A percentile compares a stretch with the other conserved stretches of the same genome.
These are phyloP conservation scores for Candida gigantensis DNA, from an alignment of 1,139 yeast species.

Conservation along the genomic window DNA sequence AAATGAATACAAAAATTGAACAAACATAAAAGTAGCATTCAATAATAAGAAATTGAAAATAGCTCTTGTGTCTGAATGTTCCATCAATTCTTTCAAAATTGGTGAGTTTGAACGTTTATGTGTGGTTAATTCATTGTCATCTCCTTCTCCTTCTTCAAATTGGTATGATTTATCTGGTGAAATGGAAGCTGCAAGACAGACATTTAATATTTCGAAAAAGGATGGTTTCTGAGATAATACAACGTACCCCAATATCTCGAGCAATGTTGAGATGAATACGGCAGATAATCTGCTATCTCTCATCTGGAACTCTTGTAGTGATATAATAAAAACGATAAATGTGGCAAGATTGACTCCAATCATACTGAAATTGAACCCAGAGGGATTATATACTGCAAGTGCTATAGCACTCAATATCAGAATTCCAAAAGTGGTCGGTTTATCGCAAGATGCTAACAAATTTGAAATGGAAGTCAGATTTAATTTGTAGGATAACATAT, in stretches of 20 bases:
- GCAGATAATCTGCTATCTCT: slow-evolving; percentile 20
- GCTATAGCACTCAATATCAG: neutral
- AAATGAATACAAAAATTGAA: slow-evolving; percentile 88
- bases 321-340: slow-evolving; percentile 24
- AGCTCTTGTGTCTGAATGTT: slow-evolving; percentile 77
- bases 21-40: slow-evolving; percentile 90
- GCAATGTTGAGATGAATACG: slow-evolving; percentile 20
- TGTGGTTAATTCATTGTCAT: neutral
- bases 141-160: slow-evolving; percentile 1
- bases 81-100: slow-evolving; percentile 42
- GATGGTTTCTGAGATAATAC: slow-evolving; percentile 17
- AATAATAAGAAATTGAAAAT: slow-evolving; percentile 84
- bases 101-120: slow-evolving; percentile 12
- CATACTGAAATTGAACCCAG: slow-evolving; percentile 20
- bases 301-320: slow-evolving; percentile 27
- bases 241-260: slow-evolving; percentile 24
- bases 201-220: slow-evolving; percentile 5
- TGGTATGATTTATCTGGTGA: slow-evolving; percentile 10
- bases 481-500: slow-evolving; percentile 6
- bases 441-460: slow-evolving; percentile 7
- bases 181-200: slow-evolving; percentile 11
- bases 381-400: slow-evolving; percentile 6
- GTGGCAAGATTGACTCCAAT: slow-evolving; percentile 27
- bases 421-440: slow-evolving; percentile 6
- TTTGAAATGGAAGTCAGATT: slow-evolving; percentile 6